Percentiles rank a stretch among this genome's conserved stretches.
These are phyloP conservation scores for Luzula sylvatica DNA, from an alignment of 176 grass and related monocot species.

Conservation along the genomic window DNA sequence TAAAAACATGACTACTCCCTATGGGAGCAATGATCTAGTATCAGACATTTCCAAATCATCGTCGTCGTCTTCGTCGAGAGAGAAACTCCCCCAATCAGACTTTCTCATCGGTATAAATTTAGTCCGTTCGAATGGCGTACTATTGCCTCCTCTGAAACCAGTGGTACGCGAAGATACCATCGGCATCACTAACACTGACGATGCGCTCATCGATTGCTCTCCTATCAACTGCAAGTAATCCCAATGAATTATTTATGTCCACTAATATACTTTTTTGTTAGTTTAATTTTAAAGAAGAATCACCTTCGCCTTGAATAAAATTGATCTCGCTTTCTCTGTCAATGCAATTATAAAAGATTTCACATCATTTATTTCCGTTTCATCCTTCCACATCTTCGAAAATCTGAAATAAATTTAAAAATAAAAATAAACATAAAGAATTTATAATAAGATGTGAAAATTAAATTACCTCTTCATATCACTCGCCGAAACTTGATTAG, in stretches of 20 bases:
- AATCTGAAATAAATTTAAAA: constrained; percentile 29
- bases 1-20: constrained; percentile 53
- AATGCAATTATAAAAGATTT: constrained; percentile 42
- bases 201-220: constrained; percentile 59
- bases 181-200: constrained; percentile 78
- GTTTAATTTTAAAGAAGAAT: constrained; percentile 6
- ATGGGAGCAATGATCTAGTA: constrained; percentile 40
- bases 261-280: too few relatives aligned
- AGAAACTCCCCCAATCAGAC: constrained; percentile 44
- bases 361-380: constrained; percentile 38
- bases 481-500: constrained; percentile 26
- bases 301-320: constrained; percentile 82
- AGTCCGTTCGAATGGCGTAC: constrained; percentile 31
- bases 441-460: constrained; percentile 1
- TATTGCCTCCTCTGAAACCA: constrained; percentile 60
- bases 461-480: constrained; percentile 52
- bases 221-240: constrained; percentile 49
- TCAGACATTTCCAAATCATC: constrained; percentile 34
- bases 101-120: constrained; percentile 58
- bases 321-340: constrained; percentile 50
- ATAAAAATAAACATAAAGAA: constrained; percentile 1
- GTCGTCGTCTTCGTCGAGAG: constrained; percentile 35
- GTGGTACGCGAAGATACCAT: constrained; percentile 87
- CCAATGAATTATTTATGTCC: constrained; percentile 7
- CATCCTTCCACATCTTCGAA: constrained; percentile 48